A percentile compares a stretch with the other conserved stretches of the same genome.
phyloP scores from a whole-genome alignment of 1,284 basidiomycete genomes.

The Malassezia sp. region DNA sequence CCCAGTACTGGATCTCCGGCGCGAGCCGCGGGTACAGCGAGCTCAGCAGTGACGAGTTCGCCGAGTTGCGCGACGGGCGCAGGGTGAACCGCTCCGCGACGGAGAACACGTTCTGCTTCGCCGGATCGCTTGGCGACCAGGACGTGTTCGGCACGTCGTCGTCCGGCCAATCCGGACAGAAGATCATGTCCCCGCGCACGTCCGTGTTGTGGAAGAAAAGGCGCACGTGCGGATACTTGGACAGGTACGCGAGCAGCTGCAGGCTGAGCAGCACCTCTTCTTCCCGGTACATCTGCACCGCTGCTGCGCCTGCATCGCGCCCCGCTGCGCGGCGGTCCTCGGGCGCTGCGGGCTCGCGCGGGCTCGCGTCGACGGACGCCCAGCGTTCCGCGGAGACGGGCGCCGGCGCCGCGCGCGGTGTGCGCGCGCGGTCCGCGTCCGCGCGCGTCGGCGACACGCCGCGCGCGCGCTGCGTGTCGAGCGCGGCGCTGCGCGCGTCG shows the following conservation, averaged over 20 bases:
- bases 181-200: constrained; percentile 22
- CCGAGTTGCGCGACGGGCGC: constrained; percentile 62
- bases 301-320: no score
- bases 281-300: constrained; percentile 74
- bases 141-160: constrained; percentile 29
- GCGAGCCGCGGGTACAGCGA: constrained; percentile 55
- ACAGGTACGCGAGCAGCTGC: constrained; percentile 87
- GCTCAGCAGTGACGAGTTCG: constrained; percentile 49
- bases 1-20: constrained; percentile 94
- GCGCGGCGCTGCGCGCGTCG: neutral
- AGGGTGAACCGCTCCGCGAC: constrained; percentile 93
- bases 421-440: no score
- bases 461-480: no score
- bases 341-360: neutral
- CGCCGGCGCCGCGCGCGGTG: no score
- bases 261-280: constrained; percentile 84
- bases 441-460: no score
- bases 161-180: constrained; percentile 24
- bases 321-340: no score
- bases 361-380: neutral
- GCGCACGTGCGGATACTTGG: constrained; percentile 96
- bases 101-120: constrained; percentile 61
- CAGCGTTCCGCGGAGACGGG: neutral
- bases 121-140: constrained; percentile 31
- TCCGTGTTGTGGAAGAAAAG: constrained; percentile 67